Evolutionary conservation across 2,329 filamentous ascomycete species (phyloP).

Genomic region (Nemania sp.): DNA sequence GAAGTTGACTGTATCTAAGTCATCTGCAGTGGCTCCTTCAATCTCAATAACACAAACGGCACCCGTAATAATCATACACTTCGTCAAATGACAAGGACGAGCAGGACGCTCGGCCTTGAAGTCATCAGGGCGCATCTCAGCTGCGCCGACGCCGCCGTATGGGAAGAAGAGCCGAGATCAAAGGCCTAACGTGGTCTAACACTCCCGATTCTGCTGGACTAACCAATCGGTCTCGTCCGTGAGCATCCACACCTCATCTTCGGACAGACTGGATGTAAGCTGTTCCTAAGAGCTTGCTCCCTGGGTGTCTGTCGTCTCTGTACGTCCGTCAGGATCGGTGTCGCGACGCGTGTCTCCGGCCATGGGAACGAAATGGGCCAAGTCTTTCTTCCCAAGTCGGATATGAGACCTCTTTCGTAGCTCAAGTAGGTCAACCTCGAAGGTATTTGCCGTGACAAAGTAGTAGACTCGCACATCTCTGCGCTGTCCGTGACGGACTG

Average conservation of each 20-base stretch:
- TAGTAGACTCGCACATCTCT: constrained; percentile 47
- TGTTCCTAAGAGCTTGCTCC: constrained; percentile 6
- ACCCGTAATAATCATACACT: neutral
- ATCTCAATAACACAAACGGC: neutral
- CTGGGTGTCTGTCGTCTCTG: neutral
- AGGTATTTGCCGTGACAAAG: constrained; percentile 44
- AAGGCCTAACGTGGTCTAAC: neutral
- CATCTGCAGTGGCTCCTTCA: neutral
- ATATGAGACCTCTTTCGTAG: constrained; percentile 25
- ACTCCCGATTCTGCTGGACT: constrained; percentile 28
- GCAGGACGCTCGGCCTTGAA: neutral
- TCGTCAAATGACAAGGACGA: neutral
- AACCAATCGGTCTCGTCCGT: constrained; percentile 38
- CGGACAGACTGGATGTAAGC: constrained; percentile 30
- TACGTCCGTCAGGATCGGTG: neutral
- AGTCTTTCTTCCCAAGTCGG: neutral
- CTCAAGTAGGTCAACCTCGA: constrained; percentile 48
- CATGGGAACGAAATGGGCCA: constrained; percentile 7
- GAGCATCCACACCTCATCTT: constrained; percentile 35
- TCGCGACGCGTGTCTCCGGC: neutral
- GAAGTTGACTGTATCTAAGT: neutral
- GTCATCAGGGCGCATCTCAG: neutral
- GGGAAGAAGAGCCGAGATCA: constrained; percentile 7
- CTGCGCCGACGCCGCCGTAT: neutral
- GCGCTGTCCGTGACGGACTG: constrained; percentile 46